These are phyloP conservation scores for Spinacia oleracea DNA, from an alignment of 179 eudicot species.

Conservation along the genomic window DNA sequence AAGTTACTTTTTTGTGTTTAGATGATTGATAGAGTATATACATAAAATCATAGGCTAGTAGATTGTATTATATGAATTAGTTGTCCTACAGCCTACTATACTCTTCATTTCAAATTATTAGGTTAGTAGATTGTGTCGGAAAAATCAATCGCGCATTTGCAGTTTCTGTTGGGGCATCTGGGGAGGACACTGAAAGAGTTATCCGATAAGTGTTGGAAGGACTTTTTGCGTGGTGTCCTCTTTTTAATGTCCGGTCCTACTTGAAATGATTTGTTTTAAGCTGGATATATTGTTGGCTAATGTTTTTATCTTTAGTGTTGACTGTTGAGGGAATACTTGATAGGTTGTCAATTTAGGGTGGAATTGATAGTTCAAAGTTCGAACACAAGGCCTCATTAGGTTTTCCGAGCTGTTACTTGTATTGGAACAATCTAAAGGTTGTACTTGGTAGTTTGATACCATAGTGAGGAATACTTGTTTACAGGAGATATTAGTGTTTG, in stretches of 20 bases:
- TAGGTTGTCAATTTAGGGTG: neutral
- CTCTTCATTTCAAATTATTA: neutral
- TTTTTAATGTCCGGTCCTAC: neutral
- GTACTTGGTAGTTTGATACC: neutral
- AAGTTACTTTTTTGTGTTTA: neutral
- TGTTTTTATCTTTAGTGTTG: neutral
- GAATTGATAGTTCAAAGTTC: neutral
- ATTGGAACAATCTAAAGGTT: neutral
- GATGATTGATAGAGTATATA: neutral
- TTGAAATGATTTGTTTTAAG: neutral
- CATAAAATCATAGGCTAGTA: neutral
- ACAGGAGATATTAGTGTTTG: neutral
- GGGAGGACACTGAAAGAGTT: neutral
- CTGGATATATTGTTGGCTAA: neutral
- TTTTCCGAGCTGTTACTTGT: neutral
- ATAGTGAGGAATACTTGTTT: too few species aligned
- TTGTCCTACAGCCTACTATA: neutral
- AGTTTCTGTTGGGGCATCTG: neutral
- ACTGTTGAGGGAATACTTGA: neutral
- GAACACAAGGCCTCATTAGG: slow-evolving; percentile 3
- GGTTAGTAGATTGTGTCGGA: neutral
- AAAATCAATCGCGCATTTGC: neutral
- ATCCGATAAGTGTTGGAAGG: neutral
- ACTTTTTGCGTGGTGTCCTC: neutral
- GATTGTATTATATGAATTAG: slow-evolving; percentile 8